Conservation (phyloP, 768 basidiomycete species). For the Termitomyces sp. region DNA sequence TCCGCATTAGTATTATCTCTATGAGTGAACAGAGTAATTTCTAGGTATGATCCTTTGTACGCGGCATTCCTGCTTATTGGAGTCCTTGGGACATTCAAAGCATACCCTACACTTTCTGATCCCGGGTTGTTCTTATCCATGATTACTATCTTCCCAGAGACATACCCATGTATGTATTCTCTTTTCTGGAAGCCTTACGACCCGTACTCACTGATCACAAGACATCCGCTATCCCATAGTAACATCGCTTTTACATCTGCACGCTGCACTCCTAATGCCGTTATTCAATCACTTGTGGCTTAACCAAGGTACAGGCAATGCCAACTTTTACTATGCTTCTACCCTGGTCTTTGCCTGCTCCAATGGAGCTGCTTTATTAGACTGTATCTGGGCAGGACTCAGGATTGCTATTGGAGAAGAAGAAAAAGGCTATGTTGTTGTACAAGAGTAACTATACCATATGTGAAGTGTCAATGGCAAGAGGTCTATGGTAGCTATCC, state of each 20-base stretch:
- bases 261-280: slow-evolving; percentile 82
- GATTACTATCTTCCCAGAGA: slow-evolving; percentile 80
- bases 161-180: slow-evolving; percentile 66
- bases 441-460: slow-evolving; percentile 49
- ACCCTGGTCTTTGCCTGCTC: slow-evolving; percentile 92
- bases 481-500: neutral
- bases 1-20: neutral
- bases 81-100: slow-evolving; percentile 80
- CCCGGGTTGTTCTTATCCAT: slow-evolving; percentile 83
- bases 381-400: slow-evolving; percentile 81
- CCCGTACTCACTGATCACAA: slow-evolving; percentile 24
- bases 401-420: slow-evolving; percentile 64
- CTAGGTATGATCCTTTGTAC: slow-evolving; percentile 81
- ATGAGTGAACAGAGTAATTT: neutral
- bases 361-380: slow-evolving; percentile 79
- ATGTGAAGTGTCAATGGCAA: neutral
- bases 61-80: slow-evolving; percentile 75
- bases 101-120: slow-evolving; percentile 90
- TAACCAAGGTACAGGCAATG: slow-evolving; percentile 87
- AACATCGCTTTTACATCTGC: slow-evolving; percentile 76
- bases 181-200: neutral
- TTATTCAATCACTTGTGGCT: slow-evolving; percentile 94
- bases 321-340: slow-evolving; percentile 97
- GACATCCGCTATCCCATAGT: slow-evolving; percentile 86
- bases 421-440: slow-evolving; percentile 49